Evolutionary conservation across 495 filamentous ascomycete genomes (phyloP), one percentile per base, ranked within the genome.

Genomic region (Thozetella sp.): DNA sequence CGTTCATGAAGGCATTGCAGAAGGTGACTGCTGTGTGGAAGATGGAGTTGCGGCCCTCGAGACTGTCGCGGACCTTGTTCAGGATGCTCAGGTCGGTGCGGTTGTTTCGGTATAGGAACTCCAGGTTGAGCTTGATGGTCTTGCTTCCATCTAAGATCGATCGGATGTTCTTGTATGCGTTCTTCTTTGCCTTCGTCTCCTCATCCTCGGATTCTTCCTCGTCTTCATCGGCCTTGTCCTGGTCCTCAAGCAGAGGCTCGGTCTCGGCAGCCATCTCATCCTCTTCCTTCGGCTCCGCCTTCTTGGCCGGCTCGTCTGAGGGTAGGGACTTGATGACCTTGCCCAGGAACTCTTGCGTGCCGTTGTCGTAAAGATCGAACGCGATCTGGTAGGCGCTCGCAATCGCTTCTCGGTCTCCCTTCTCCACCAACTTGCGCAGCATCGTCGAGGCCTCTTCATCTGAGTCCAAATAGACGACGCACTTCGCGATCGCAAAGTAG

Each of bases 1-100:
- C 92, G 67, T 99, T 95, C 94, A 98, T 99, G 73, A 99, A 98
- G 13, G 93, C 96, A 70, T 97, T 97, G 60, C 95, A 94, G 62
- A 99, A 92, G 0, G 95, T 98, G 40, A 98, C 92, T 1, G 93
- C 91, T 2, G 90, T 95, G 73, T 99, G 96, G 83, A 97, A 99
- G 57, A 99, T 99, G 23, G 95, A 98, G 72, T 97, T 97, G 30
- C 96, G 83, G 43, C 91, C 91, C 70, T 99, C 96, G 23, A 99
- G 78, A 63, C 93, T 97, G 72, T 99, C 95, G 27, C 93, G 88
- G 40, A 98, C 86, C 76, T 97, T 98, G 79, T 97, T 97, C 55
- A 99, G 83, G 60, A 97, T 96, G 62, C 84, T 88, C 58, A 92
- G 67, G 54, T 86, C 83, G 19, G 92, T 91, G 69, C 89, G 92